Conservation (phyloP, 2,329 filamentous ascomycete species). For the Xylariaceae sp. region DNA sequence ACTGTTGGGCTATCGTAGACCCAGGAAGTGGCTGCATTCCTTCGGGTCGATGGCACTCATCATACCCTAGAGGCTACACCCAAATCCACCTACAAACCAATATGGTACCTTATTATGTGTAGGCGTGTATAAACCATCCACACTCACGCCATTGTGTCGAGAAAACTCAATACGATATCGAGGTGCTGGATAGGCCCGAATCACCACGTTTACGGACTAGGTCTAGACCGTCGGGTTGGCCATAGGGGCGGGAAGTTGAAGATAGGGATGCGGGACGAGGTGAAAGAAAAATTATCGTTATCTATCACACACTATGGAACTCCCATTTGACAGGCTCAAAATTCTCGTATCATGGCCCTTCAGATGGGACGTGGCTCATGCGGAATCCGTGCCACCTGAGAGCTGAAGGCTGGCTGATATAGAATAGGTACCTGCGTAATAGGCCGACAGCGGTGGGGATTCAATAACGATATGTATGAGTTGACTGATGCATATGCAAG, state of each 20-base stretch:
- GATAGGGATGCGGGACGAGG: too few relatives aligned
- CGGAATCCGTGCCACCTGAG: background rate
- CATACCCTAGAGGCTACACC: too few relatives aligned
- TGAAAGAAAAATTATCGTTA: background rate
- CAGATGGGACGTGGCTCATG: background rate
- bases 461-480: conserved; percentile 11
- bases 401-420: conserved; percentile 9
- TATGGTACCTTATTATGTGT: too few relatives aligned
- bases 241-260: conserved; percentile 2
- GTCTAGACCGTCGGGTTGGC: background rate
- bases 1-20: too few relatives aligned
- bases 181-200: too few relatives aligned
- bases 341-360: conserved; percentile 4
- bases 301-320: background rate
- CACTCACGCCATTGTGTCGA: too few relatives aligned
- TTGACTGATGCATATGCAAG: conserved; percentile 10
- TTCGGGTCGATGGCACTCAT: too few relatives aligned
- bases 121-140: too few relatives aligned
- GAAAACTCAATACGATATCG: too few relatives aligned
- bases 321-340: background rate
- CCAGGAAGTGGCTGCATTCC: too few relatives aligned
- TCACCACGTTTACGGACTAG: too few relatives aligned
- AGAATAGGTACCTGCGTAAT: background rate
- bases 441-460: conserved; percentile 4
- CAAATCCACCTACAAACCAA: too few relatives aligned